Evolutionary conservation across 176 grass and related monocot genomes (phyloP), one percentile per base, ranked within the genome.

Genomic region (Stipa capillata): DNA sequence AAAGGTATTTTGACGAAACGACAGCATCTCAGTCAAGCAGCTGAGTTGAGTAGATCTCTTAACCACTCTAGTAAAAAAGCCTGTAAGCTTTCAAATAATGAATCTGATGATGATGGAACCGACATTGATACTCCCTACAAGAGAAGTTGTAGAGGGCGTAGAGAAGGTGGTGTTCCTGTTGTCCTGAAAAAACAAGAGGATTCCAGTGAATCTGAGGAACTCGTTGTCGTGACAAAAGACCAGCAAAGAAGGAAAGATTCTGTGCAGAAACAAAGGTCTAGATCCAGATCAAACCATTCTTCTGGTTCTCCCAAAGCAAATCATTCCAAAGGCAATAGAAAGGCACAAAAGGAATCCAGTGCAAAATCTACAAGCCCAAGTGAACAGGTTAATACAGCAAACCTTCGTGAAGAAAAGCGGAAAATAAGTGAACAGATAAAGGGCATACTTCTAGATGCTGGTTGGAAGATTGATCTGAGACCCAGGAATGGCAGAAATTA

Each of bases 341-440:
- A 79, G 27, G 11, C 14, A 68, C 7, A 33, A 15, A 71, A 60
- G 44, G 53, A n/a, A 47, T 39, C 67, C n/a, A 76, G 44, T 66
- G 45, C 41, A 36, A 63, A 74, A 82, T 37, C 41, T 74, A 40
- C 6, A n/a, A 52, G 34, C 14, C 49, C 41, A 37, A 77, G 47
- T 79, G 68, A 41, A 44, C 18, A 61, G 20, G 69, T 44, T 34
- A n/a, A n/a, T n/a, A 57, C 79, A 86, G 29, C 49, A 68, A 31
- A 48, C 64, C 39, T 6, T 48, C n/a, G 57, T 0, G 76, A 65
- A 44, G 62, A 74, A 60, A 99, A 93, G 74, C 77, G 89, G 44
- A 93, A 93, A 85, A 85, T 99, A 78, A 99, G 90, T 65, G 86
- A 84, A 27, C 82, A 93, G 62, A 89, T 99, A 87, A 99, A 96